phyloP scores from a whole-genome alignment of 2,329 filamentous ascomycete species.

The Ilyonectria destructans region DNA sequence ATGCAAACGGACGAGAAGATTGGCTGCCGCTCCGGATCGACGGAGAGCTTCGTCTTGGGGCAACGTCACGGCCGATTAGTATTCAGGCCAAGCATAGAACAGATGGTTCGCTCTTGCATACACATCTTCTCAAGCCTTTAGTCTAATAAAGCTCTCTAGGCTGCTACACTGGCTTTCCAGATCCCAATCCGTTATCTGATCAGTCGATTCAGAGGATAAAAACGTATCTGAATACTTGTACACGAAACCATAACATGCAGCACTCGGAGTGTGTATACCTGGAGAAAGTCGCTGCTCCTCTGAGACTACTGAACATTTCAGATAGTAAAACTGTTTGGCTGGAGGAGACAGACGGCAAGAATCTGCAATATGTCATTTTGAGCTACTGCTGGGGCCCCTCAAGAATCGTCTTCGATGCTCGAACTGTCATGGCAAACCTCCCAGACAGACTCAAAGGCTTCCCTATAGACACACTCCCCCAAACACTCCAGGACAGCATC shows the following conservation, averaged over 20 bases:
- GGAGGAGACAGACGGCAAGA: conserved; percentile 1
- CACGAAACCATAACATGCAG: not conserved
- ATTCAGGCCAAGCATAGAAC: conserved; percentile 7
- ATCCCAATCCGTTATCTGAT: conserved; percentile 4
- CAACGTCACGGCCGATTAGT: not conserved
- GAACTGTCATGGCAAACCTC: conserved; percentile 7
- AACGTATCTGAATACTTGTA: conserved; percentile 1
- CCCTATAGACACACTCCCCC: not conserved
- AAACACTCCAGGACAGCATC: conserved; percentile 13
- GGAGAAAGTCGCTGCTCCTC: not conserved
- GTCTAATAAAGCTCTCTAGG: not conserved
- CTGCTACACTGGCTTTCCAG: not conserved
- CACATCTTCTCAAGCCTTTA: no score
- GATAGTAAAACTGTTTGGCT: not conserved
- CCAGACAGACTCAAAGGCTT: not conserved
- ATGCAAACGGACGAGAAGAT: not conserved
- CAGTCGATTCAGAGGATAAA: not conserved
- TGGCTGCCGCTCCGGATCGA: not conserved
- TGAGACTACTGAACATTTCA: conserved; percentile 8
- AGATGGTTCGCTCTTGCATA: no score
- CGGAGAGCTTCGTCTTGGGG: not conserved
- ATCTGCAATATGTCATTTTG: conserved; percentile 1
- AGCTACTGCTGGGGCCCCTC: conserved; percentile 19
- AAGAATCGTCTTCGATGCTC: conserved; percentile 5
- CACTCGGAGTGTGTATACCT: not conserved